A percentile compares a stretch with the other conserved stretches of the same genome.
These are phyloP conservation scores for Ustilago trichophora DNA, from an alignment of 1,284 basidiomycete genomes.

Conservation along the genomic window DNA sequence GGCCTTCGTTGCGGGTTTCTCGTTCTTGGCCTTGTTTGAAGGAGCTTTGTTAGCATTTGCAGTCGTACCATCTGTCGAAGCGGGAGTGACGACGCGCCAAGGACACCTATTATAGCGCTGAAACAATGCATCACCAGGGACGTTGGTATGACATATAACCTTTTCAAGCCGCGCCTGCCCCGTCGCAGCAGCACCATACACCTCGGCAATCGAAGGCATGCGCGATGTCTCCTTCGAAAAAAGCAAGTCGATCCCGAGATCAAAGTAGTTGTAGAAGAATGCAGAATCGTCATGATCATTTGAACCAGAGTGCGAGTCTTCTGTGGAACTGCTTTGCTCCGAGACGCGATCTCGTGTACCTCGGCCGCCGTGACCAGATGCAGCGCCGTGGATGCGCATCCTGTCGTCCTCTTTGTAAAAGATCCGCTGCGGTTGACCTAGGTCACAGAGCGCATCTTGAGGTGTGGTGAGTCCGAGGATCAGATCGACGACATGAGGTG, in stretches of 20 bases:
- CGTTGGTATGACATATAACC: slow-evolving; percentile 47
- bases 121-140: slow-evolving; percentile 42
- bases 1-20: neutral
- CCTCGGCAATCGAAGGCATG: slow-evolving; percentile 22
- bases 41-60: neutral
- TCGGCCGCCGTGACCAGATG: slow-evolving; percentile 1
- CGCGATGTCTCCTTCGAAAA: slow-evolving; percentile 27
- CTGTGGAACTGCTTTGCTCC: slow-evolving; percentile 12
- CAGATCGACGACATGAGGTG: slow-evolving; percentile 18
- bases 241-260: slow-evolving; percentile 45
- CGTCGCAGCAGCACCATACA: slow-evolving; percentile 12
- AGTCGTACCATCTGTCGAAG: neutral
- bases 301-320: slow-evolving; percentile 8
- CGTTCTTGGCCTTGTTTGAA: slow-evolving; percentile 7
- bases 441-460: slow-evolving; percentile 42
- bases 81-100: slow-evolving; percentile 16
- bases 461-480: slow-evolving; percentile 37
- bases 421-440: slow-evolving; percentile 41
- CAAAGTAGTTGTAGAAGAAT: slow-evolving; percentile 55
- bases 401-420: slow-evolving; percentile 51
- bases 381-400: slow-evolving; percentile 38
- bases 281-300: slow-evolving; percentile 31
- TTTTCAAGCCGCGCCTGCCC: slow-evolving; percentile 44
- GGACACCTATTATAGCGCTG: slow-evolving; percentile 47
- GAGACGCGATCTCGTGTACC: slow-evolving; percentile 3